Evolutionary conservation across 208 protist species (phyloP).

Genomic region (Trypanosoma mega): DNA sequence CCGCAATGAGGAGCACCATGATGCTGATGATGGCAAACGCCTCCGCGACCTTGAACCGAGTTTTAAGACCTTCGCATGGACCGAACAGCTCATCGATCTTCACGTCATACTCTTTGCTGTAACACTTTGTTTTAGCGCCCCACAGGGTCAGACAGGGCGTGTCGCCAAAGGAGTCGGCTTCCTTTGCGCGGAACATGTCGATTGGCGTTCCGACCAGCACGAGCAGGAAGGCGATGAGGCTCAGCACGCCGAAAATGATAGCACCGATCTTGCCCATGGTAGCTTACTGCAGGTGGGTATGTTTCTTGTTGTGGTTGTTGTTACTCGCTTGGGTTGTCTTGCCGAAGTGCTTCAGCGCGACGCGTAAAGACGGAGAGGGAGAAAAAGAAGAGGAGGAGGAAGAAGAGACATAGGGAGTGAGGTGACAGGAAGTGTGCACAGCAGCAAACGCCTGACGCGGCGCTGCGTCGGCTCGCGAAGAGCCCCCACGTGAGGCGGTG

Average conservation of each 20-base stretch:
- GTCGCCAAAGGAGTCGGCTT: constrained; percentile 23
- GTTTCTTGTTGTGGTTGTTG: too few species aligned
- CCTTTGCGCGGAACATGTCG: constrained; percentile 39
- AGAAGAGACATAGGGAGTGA: too few species aligned
- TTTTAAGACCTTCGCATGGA: constrained; percentile 22
- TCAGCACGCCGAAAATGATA: constrained; percentile 33
- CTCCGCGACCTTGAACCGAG: constrained; percentile 41
- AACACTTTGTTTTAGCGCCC: constrained; percentile 40
- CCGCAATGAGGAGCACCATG: constrained; percentile 24
- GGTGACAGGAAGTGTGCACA: too few species aligned
- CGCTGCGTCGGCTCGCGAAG: too few species aligned
- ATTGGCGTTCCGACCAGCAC: constrained; percentile 45
- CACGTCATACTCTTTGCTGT: constrained; percentile 21
- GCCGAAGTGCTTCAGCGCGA: too few species aligned
- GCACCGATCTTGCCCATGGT: constrained; percentile 6
- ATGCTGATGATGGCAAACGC: constrained; percentile 41
- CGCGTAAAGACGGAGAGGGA: too few species aligned
- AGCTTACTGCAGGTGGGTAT: not conserved
- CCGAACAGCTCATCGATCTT: constrained; percentile 20
- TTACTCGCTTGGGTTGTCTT: too few species aligned
- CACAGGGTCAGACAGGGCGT: constrained; percentile 49
- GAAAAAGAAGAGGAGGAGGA: too few species aligned
- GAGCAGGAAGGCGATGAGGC: constrained; percentile 40
- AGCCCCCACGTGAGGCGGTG: too few species aligned
- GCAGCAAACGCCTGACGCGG: too few species aligned